Percentiles rank a stretch among this genome's conserved stretches.
Conservation (phyloP, 1,284 basidiomycete species). For the Athelia sp. region DNA sequence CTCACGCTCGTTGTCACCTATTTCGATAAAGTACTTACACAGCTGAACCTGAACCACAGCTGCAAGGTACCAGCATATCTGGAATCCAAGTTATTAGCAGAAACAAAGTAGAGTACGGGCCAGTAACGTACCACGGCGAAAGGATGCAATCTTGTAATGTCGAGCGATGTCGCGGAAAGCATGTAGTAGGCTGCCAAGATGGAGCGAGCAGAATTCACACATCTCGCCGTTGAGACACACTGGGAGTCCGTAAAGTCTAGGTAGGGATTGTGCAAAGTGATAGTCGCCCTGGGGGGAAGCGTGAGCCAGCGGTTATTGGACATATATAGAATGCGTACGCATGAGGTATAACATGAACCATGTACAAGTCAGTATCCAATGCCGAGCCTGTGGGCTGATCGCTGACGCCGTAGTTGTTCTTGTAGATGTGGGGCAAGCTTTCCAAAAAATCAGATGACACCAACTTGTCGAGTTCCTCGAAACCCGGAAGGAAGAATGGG, state of each 20-base stretch:
- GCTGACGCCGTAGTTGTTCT: constrained; percentile 53
- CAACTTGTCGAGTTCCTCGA: constrained; percentile 62
- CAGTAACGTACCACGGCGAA: constrained; percentile 61
- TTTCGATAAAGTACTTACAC: constrained; percentile 79
- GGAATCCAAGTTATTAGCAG: constrained; percentile 9
- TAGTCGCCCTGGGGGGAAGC: constrained; percentile 58
- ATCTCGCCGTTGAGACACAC: constrained; percentile 62
- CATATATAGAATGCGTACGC: constrained; percentile 49
- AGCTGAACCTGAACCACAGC: constrained; percentile 79
- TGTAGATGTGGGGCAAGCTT: constrained; percentile 62
- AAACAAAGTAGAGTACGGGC: constrained; percentile 6
- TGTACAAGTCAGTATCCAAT: constrained; percentile 75
- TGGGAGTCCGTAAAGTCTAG: constrained; percentile 64
- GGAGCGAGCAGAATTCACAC: constrained; percentile 63
- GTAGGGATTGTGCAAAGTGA: constrained; percentile 78
- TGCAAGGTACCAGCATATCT: constrained; percentile 87
- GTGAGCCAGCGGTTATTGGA: constrained; percentile 1
- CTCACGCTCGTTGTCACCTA: constrained; percentile 62
- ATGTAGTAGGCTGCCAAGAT: constrained; percentile 72
- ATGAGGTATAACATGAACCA: constrained; percentile 79
- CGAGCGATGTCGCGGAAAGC: constrained; percentile 70
- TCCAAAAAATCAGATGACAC: constrained; percentile 62
- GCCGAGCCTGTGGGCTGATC: constrained; percentile 48
- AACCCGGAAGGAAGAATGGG: constrained; percentile 60
- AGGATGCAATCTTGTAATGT: constrained; percentile 73